Conservation (phyloP, 352 stramenopile genomes). For the Globisporangium paddicum region DNA sequence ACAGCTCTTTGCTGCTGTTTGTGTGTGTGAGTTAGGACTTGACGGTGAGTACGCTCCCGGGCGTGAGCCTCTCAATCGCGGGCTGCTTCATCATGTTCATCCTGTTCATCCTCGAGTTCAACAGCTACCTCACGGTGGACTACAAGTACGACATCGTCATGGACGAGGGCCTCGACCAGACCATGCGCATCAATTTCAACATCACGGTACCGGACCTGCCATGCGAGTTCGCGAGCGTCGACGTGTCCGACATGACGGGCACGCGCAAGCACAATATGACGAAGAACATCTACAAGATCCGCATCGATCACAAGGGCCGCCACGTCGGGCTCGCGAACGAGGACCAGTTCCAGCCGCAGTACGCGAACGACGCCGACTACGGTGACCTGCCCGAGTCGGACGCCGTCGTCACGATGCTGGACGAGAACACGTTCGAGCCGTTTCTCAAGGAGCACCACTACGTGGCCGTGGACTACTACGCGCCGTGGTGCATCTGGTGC, state of each 20-base stretch:
- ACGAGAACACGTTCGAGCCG: slow-evolving; percentile 86
- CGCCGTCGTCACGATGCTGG: slow-evolving; percentile 67
- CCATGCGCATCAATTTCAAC: slow-evolving; percentile 97
- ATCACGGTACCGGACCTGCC: slow-evolving; percentile 96
- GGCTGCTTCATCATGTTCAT: slow-evolving; percentile 89
- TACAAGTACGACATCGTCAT: slow-evolving; percentile 90
- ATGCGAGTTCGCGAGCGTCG: slow-evolving; percentile 95
- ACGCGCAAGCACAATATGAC: slow-evolving; percentile 98
- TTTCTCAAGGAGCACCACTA: slow-evolving; percentile 95
- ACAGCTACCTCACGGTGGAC: slow-evolving; percentile 80
- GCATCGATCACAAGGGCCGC: slow-evolving; percentile 80
- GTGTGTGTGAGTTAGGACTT: slow-evolving; percentile 42
- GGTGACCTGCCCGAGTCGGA: slow-evolving; percentile 75
- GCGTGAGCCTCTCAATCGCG: slow-evolving; percentile 78
- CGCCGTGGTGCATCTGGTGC: slow-evolving; percentile 97
- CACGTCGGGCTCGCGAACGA: slow-evolving; percentile 87
- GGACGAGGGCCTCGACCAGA: slow-evolving; percentile 82
- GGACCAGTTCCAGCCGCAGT: slow-evolving; percentile 74
- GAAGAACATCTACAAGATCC: slow-evolving; percentile 98
- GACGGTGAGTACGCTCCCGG: slow-evolving; percentile 81
- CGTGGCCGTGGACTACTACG: slow-evolving; percentile 96
- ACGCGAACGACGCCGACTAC: slow-evolving; percentile 57
- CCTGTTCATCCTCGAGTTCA: slow-evolving; percentile 89
- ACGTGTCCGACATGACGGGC: slow-evolving; percentile 97
- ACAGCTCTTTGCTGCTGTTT: not conserved